Percentiles rank a stretch among this genome's conserved stretches.
Conservation (phyloP, 116 monocot species). For the Iris pallida region DNA sequence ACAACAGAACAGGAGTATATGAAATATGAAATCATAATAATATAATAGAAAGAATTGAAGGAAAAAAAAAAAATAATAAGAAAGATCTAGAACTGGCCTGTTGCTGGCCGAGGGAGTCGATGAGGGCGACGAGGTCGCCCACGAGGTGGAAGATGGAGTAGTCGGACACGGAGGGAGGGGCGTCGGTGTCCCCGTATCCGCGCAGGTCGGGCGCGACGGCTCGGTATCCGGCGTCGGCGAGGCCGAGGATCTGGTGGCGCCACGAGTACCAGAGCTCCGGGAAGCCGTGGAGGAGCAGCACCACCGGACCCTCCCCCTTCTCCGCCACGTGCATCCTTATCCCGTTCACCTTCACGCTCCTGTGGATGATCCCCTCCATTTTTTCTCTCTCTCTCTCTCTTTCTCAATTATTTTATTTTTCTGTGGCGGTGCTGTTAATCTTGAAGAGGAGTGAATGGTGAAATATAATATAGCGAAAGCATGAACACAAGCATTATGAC, state of each 20-base stretch:
- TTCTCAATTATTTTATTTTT: neutral
- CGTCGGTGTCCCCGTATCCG: constrained; percentile 40
- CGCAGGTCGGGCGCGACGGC: constrained; percentile 48
- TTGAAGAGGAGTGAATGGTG: too few species aligned
- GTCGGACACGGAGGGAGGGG: neutral
- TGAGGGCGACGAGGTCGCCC: constrained; percentile 38
- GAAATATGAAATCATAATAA: too few species aligned
- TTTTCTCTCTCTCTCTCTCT: neutral
- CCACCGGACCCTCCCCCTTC: constrained; percentile 5
- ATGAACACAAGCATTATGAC: too few species aligned
- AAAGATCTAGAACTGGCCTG: constrained; percentile 1
- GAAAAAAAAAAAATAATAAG: too few species aligned
- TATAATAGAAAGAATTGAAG: too few species aligned
- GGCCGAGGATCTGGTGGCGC: constrained; percentile 29
- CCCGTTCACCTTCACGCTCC: constrained; percentile 4
- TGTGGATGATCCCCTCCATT: neutral
- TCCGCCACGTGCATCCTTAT: constrained; percentile 1
- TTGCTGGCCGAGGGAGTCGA: constrained; percentile 27
- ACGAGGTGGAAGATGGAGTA: constrained; percentile 38
- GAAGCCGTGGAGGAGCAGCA: constrained; percentile 19
- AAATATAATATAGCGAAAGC: too few species aligned
- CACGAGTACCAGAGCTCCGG: constrained; percentile 32
- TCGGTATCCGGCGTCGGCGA: constrained; percentile 32
- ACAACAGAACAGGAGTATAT: too few species aligned
- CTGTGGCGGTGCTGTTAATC: neutral